Conservation (phyloP, 176 grass and related monocot species). For the Cenchrus fungigraminus region DNA sequence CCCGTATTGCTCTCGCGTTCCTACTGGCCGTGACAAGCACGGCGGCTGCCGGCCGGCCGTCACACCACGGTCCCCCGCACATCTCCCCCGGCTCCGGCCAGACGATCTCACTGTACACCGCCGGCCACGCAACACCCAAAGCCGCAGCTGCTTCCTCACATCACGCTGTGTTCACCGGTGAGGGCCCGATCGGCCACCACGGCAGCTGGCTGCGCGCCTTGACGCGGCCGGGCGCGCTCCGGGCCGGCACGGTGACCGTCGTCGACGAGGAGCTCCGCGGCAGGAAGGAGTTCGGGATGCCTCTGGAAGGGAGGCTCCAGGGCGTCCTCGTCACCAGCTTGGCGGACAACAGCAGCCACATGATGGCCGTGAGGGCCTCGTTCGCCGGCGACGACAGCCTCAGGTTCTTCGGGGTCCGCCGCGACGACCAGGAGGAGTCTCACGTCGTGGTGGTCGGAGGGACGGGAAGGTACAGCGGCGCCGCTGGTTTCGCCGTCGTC, state of each 20-base stretch:
- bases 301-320: conserved; percentile 53
- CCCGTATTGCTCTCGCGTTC: conserved; percentile 47
- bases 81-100: conserved; percentile 22
- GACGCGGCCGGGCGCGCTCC: conserved; percentile 42
- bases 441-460: conserved; percentile 79
- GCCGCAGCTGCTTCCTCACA: not conserved
- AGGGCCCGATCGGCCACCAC: conserved; percentile 34
- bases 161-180: conserved; percentile 36
- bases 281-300: conserved; percentile 40
- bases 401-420: conserved; percentile 73
- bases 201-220: conserved; percentile 56
- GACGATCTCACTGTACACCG: conserved; percentile 63
- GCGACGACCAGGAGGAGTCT: conserved; percentile 40
- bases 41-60: conserved; percentile 28
- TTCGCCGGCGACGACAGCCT: conserved; percentile 58
- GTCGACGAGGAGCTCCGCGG: conserved; percentile 62
- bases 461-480: conserved; percentile 51
- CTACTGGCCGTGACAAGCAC: conserved; percentile 30
- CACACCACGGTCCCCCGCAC: conserved; percentile 6
- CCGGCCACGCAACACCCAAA: conserved; percentile 21
- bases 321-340: conserved; percentile 64
- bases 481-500: conserved; percentile 59
- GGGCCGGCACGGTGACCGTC: conserved; percentile 36
- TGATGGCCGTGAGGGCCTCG: conserved; percentile 62
- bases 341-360: conserved; percentile 45